A percentile compares a stretch with the other conserved stretches of the same genome.
Evolutionary conservation across 1,139 yeast species (phyloP).

Genomic region (Protomyces inouyei): DNA sequence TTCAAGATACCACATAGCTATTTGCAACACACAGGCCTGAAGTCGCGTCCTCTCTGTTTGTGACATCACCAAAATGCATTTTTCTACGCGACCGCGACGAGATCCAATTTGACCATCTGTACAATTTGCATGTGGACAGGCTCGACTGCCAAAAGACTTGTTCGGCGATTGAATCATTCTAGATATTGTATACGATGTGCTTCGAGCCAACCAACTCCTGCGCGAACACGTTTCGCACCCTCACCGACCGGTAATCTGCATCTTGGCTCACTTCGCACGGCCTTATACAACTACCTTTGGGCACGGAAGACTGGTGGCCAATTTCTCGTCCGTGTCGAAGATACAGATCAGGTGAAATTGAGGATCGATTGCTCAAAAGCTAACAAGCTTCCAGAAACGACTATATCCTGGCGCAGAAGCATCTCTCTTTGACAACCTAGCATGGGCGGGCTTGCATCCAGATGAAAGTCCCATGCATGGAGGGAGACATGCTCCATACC

Average conservation of each 20-base stretch:
- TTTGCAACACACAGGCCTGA: too few species aligned
- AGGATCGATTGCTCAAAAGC: neutral
- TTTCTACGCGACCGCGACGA: neutral
- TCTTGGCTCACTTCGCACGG: constrained; percentile 88
- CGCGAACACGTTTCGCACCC: constrained; percentile 91
- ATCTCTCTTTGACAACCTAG: constrained; percentile 66
- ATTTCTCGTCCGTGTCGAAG: constrained; percentile 79
- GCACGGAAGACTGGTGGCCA: constrained; percentile 78
- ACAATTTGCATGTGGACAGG: too few species aligned
- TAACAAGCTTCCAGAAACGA: constrained; percentile 44
- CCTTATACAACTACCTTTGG: constrained; percentile 76
- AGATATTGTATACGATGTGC: neutral
- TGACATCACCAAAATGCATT: neutral
- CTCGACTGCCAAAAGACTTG: too few species aligned
- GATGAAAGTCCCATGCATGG: constrained; percentile 79
- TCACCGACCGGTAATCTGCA: constrained; percentile 95
- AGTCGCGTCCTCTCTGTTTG: neutral
- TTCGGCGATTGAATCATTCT: neutral
- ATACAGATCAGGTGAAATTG: constrained; percentile 60
- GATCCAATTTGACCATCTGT: too few species aligned
- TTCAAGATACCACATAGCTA: neutral
- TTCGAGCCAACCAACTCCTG: constrained; percentile 46
- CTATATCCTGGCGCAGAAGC: constrained; percentile 75
- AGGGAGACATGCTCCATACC: constrained; percentile 68
- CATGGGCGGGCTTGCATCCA: constrained; percentile 68